Conservation (phyloP, 2,329 filamentous ascomycete species). For the Grosmannia serpens region DNA sequence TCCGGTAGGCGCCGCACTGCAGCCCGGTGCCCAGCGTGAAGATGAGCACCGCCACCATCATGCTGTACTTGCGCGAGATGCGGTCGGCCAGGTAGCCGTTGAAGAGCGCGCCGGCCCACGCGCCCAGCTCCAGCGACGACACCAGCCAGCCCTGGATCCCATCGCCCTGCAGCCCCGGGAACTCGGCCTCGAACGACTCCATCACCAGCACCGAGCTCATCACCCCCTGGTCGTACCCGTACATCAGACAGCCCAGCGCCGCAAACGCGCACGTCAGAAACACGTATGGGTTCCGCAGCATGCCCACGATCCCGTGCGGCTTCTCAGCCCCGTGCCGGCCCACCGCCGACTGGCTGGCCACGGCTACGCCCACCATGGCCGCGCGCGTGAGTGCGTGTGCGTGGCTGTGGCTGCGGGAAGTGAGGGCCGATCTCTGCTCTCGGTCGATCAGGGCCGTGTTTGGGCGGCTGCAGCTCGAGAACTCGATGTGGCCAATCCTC, state of each 20-base stretch:
- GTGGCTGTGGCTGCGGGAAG: not conserved
- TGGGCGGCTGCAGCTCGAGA: too few species aligned
- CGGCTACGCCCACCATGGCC: not conserved
- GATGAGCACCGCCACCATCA: conserved; percentile 52
- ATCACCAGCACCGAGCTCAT: conserved; percentile 58
- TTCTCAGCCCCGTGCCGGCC: not conserved
- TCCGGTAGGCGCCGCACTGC: conserved; percentile 49
- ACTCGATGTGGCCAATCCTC: too few species aligned
- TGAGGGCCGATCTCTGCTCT: not conserved
- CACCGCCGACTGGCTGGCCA: not conserved
- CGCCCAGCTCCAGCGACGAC: conserved; percentile 63
- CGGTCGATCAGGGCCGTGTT: too few species aligned
- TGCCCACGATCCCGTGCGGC: not conserved
- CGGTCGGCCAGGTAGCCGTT: conserved; percentile 62
- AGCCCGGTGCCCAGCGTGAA: conserved; percentile 62
- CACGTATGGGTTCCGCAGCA: conserved; percentile 22
- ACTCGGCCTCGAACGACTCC: conserved; percentile 43
- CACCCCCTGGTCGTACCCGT: conserved; percentile 69
- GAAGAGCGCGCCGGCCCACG: conserved; percentile 62
- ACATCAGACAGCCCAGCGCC: conserved; percentile 49
- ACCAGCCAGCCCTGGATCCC: conserved; percentile 46
- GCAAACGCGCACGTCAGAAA: conserved; percentile 51
- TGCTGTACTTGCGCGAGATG: conserved; percentile 56
- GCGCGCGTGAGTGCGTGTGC: not conserved
- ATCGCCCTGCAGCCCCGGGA: conserved; percentile 30